Conservation (phyloP, 768 basidiomycete genomes). For the Candolleomyces aberdarensis region DNA sequence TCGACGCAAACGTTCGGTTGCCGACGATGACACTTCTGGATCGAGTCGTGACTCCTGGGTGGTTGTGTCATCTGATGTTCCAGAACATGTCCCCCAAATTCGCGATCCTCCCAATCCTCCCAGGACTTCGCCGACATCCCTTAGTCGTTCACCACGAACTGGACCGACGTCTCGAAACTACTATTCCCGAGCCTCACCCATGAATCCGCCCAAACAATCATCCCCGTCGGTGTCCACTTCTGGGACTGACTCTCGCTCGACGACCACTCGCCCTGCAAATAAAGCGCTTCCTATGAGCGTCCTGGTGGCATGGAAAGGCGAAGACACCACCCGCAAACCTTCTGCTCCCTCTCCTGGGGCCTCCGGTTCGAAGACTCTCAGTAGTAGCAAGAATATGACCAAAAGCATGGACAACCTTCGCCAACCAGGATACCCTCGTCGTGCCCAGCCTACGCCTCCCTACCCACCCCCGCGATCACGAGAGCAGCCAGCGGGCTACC, state of each 20-base stretch:
- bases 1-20: background rate
- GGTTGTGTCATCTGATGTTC: conserved; percentile 24
- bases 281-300: conserved; percentile 36
- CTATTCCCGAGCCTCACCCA: conserved; percentile 11
- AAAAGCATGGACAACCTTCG: conserved; percentile 62
- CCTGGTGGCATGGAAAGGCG: conserved; percentile 51
- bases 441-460: conserved; percentile 29
- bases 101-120: conserved; percentile 11
- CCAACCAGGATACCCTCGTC: conserved; percentile 22
- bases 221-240: background rate
- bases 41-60: conserved; percentile 17
- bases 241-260: conserved; percentile 22
- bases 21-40: background rate
- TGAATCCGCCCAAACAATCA: background rate
- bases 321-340: conserved; percentile 34
- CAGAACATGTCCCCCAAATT: conserved; percentile 22
- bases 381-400: conserved; percentile 26
- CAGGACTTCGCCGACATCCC: conserved; percentile 12
- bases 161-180: background rate
- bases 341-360: background rate
- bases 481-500: conserved; percentile 17
- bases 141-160: background rate
- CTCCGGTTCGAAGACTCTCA: conserved; percentile 14
- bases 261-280: conserved; percentile 34
- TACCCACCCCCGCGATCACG: conserved; percentile 29